Conservation (phyloP, 768 basidiomycete species). For the Boletus rex-veris region DNA sequence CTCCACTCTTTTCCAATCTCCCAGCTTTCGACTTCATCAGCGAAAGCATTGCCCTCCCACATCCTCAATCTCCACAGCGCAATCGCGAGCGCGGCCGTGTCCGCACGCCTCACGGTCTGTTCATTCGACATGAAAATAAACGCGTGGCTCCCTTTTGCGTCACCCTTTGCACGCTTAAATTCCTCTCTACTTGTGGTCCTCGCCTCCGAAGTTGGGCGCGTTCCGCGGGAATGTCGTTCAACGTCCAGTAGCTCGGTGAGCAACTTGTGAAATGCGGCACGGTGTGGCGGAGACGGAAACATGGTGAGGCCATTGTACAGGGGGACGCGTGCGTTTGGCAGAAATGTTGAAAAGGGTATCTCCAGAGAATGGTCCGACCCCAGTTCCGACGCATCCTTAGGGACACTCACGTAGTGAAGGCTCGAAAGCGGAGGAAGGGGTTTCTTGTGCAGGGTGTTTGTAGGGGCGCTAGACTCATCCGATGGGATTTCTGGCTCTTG, state of each 20-base stretch:
- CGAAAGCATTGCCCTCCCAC: conserved; percentile 57
- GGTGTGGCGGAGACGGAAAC: conserved; percentile 61
- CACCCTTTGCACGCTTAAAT: conserved; percentile 16
- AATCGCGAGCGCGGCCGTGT: conserved; percentile 60
- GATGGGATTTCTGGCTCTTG: conserved; percentile 35
- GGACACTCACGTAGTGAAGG: conserved; percentile 7
- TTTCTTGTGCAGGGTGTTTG: conserved; percentile 7
- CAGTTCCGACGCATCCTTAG: background rate
- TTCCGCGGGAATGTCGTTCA: conserved; percentile 38
- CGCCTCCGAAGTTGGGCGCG: background rate
- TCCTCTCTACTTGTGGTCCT: background rate
- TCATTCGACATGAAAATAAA: conserved; percentile 59
- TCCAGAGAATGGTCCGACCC: conserved; percentile 1
- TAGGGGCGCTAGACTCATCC: conserved; percentile 1
- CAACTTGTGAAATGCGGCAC: conserved; percentile 51
- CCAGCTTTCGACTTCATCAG: conserved; percentile 31
- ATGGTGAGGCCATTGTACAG: conserved; percentile 63
- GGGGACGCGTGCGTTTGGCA: conserved; percentile 46
- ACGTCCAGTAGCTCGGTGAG: conserved; percentile 46
- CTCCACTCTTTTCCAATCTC: conserved; percentile 32
- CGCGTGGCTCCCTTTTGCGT: conserved; percentile 60
- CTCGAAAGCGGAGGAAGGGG: conserved; percentile 28
- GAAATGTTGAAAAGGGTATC: conserved; percentile 13
- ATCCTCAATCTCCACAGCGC: conserved; percentile 78
- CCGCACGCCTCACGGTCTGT: conserved; percentile 48